These are phyloP conservation scores for Backusella parvicylindrica DNA, from an alignment of 192 early-diverging fungal genomes.

Conservation along the genomic window DNA sequence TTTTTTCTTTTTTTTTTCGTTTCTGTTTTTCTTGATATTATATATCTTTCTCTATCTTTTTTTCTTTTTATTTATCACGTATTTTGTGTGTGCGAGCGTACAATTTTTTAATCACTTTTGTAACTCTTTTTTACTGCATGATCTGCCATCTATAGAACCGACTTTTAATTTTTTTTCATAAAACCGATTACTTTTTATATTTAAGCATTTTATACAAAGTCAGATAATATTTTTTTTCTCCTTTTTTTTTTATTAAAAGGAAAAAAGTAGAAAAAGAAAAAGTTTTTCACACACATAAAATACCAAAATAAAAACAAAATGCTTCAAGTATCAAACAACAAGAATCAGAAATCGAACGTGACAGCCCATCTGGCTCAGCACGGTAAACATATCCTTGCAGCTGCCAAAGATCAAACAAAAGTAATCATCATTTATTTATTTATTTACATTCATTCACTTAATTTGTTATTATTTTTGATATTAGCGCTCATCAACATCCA, in stretches of 20 bases:
- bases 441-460: neutral
- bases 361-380: neutral
- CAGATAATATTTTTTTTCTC: neutral
- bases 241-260: neutral
- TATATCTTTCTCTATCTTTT: neutral
- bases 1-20: neutral
- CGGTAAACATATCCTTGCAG: conserved; percentile 8
- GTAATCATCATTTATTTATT: neutral
- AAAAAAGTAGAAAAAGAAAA: neutral
- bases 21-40: neutral
- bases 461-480: neutral
- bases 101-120: neutral
- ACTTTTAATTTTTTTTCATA: neutral
- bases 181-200: neutral
- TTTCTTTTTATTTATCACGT: neutral
- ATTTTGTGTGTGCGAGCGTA: neutral
- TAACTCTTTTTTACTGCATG: neutral
- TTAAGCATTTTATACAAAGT: neutral
- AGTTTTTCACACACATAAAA: neutral
- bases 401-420: conserved; percentile 14
- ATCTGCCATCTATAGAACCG: neutral
- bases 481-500: neutral
- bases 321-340: conserved; percentile 2
- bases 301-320: neutral
- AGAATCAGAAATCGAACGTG: neutral